A percentile compares a stretch with the other conserved stretches of the same genome.
phyloP scores from a whole-genome alignment of 768 basidiomycete species.

The Panus rudis region DNA sequence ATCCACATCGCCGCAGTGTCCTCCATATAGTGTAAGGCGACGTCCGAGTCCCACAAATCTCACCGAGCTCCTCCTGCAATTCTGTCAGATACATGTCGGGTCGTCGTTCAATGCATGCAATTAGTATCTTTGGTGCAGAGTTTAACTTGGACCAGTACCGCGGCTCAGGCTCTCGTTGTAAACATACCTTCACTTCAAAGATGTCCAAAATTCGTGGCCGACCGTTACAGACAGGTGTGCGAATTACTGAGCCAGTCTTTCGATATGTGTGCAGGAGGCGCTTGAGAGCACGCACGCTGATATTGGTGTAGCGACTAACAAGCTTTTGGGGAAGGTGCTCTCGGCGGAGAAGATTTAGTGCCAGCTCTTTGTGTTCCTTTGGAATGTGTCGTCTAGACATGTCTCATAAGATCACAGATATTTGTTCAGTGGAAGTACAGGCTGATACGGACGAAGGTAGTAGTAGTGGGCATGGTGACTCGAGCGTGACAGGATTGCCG shows the following conservation, averaged over 20 bases:
- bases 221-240: not conserved
- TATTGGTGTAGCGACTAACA: not conserved
- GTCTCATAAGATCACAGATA: not conserved
- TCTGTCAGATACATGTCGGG: constrained; percentile 26
- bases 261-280: not conserved
- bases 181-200: constrained; percentile 5
- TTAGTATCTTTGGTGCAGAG: constrained; percentile 1
- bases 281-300: constrained; percentile 3
- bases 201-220: constrained; percentile 1
- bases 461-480: not conserved
- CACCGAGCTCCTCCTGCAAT: constrained; percentile 16
- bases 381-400: constrained; percentile 6
- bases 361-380: constrained; percentile 2
- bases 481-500: not conserved
- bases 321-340: not conserved
- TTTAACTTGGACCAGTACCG: not conserved
- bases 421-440: not conserved
- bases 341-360: not conserved
- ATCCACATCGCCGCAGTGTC: constrained; percentile 18
- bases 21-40: constrained; percentile 20
- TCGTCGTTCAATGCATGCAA: constrained; percentile 13
- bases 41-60: constrained; percentile 14
- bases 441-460: not conserved
- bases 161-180: not conserved
- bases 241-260: not conserved